phyloP scores from a whole-genome alignment of 225 moss, liverwort and hornwort genomes.

The Sphagnum tenellum region DNA sequence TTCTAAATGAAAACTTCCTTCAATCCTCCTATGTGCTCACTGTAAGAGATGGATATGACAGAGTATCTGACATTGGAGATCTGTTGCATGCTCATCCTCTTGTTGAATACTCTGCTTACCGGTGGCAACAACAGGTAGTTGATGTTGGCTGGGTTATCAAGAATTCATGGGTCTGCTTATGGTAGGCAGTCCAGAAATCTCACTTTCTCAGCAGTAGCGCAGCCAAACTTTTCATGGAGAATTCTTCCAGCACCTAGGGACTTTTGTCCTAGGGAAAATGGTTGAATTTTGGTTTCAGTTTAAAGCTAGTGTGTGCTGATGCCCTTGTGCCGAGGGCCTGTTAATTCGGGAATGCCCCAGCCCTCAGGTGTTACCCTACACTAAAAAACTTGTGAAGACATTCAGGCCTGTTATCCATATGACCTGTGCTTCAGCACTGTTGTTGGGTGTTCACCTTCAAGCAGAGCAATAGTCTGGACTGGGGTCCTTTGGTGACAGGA shows the following conservation, averaged over 20 bases:
- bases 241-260: no score
- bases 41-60: slow-evolving; percentile 65
- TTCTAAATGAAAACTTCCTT: no score
- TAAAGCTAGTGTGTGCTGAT: no score
- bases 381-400: slow-evolving; percentile 64
- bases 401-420: slow-evolving; percentile 79
- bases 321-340: slow-evolving; percentile 28
- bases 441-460: slow-evolving; percentile 77
- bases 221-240: no score
- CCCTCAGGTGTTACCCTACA: slow-evolving; percentile 37
- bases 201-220: no score
- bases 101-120: slow-evolving; percentile 66
- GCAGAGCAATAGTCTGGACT: slow-evolving; percentile 62
- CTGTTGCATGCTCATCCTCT: slow-evolving; percentile 66
- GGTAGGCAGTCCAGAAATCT: no score
- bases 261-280: no score
- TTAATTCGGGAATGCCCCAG: slow-evolving; percentile 12
- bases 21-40: slow-evolving; percentile 37
- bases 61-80: slow-evolving; percentile 76
- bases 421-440: slow-evolving; percentile 55
- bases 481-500: not conserved
- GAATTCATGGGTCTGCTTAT: no score
- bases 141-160: not conserved
- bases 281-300: no score
- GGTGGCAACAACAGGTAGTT: slow-evolving; percentile 74